Evolutionary conservation across 257 asterid species (phyloP), one percentile per base, ranked within the genome.

Genomic region (Ballota nigra): DNA sequence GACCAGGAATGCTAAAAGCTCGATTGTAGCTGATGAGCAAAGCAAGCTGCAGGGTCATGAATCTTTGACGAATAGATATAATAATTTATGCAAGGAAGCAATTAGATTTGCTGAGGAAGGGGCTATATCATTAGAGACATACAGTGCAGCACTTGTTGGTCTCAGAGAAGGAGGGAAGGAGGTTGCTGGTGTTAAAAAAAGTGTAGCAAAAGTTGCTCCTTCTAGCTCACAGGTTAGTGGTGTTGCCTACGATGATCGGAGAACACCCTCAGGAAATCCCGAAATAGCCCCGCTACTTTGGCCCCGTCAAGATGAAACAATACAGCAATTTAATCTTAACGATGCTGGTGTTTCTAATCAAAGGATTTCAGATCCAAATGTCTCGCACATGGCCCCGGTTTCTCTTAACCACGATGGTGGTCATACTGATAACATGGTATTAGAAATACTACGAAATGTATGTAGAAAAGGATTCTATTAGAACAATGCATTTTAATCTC

Each of bases 81-180:
- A 89, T 77, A 77, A 69, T 69, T 80, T 93, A 59, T 93, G 97
- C 83, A 87, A 78, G 81, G 96, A 91, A 80, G 96, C 94, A 74
- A 89, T 89, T 55, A 86, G 77, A 78, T 91, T 77, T 73, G 92
- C 96, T 40, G 97, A 89, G 82, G 93, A 86, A 78, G 97, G 96
- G 69, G 92, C 98, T 70, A 70, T 85, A 51, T 45, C 94, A 68
- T 77, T 83, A 24, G 96, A 87, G 80, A 83, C 97, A 59, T 93
- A 89, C 60, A 78, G 40, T 66, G 81, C 86, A 56, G 89, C 89
- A 55, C 78, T 93, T 51, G 61, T 45, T 69, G 78, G 88, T 79
- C 87, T 93, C 51, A 85, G 82, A 79, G 98, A 87, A 79, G 97
- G 90, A 57, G 81, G 66, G 59, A 87, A 82, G 85, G 88, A 90